phyloP scores from a whole-genome alignment of 2,329 filamentous ascomycete species.

The Xylariomycetidae sp. region DNA sequence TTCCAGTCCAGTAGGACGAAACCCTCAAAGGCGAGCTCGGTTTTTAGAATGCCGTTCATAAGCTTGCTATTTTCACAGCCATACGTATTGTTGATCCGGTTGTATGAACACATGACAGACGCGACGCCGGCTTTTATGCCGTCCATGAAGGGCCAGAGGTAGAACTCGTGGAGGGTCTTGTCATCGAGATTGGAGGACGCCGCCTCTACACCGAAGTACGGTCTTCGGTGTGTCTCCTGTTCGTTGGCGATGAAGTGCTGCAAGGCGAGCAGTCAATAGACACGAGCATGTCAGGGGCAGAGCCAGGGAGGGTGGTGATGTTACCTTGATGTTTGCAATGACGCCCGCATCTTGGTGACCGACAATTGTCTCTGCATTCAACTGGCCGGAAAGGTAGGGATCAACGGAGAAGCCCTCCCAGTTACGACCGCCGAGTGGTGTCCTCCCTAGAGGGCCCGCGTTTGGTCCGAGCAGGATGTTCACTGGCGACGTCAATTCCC shows the following conservation, averaged over 20 bases:
- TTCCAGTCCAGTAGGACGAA: slow-evolving; percentile 68
- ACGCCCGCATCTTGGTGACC: slow-evolving; percentile 76
- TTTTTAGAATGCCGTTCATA: slow-evolving; percentile 64
- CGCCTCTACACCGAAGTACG: slow-evolving; percentile 43
- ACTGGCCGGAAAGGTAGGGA: slow-evolving; percentile 65
- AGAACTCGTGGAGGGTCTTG: slow-evolving; percentile 60
- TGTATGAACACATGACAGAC: slow-evolving; percentile 65
- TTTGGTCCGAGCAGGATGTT: slow-evolving; percentile 63
- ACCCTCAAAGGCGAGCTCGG: slow-evolving; percentile 60
- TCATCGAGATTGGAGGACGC: slow-evolving; percentile 61
- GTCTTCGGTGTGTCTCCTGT: slow-evolving; percentile 49
- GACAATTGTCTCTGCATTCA: slow-evolving; percentile 66
- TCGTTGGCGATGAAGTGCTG: slow-evolving; percentile 58
- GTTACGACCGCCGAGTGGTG: slow-evolving; percentile 63
- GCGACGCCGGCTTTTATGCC: slow-evolving; percentile 52
- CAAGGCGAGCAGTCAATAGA: too few species aligned
- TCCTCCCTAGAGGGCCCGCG: slow-evolving; percentile 65
- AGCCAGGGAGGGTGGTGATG: too few species aligned
- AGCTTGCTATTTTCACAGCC: slow-evolving; percentile 69
- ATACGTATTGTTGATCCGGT: slow-evolving; percentile 68
- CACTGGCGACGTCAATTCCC: slow-evolving; percentile 18
- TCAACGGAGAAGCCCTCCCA: slow-evolving; percentile 64
- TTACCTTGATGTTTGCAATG: slow-evolving; percentile 68
- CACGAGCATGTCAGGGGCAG: too few species aligned
- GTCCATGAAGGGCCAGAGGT: slow-evolving; percentile 63